Conservation (phyloP, 768 basidiomycete genomes). For the Xerocomus spinulosus region DNA sequence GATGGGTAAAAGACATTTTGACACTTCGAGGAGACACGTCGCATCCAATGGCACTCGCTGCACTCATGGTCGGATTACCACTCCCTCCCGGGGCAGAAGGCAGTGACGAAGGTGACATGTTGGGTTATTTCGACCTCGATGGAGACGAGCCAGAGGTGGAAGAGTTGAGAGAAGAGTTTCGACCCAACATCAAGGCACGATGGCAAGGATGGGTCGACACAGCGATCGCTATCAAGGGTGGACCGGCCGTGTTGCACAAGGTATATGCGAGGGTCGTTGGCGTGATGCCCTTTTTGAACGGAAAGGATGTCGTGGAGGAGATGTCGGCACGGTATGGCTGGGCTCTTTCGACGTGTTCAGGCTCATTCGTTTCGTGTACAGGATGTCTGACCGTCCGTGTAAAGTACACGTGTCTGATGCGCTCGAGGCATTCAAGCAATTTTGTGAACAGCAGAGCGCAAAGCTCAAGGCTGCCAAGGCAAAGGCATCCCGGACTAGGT, state of each 20-base stretch:
- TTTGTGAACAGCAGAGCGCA: slow-evolving; percentile 45
- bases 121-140: slow-evolving; percentile 50
- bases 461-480: slow-evolving; percentile 30
- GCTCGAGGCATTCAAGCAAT: slow-evolving; percentile 42
- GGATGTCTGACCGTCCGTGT: slow-evolving; percentile 51
- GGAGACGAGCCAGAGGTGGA: slow-evolving; percentile 52
- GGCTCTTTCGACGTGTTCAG: neutral
- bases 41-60: slow-evolving; percentile 58
- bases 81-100: slow-evolving; percentile 35
- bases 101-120: slow-evolving; percentile 42
- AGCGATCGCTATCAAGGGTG: slow-evolving; percentile 37
- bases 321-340: slow-evolving; percentile 48
- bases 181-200: slow-evolving; percentile 51
- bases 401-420: slow-evolving; percentile 51
- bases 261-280: slow-evolving; percentile 43
- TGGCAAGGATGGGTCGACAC: slow-evolving; percentile 55
- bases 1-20: slow-evolving; percentile 48
- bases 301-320: slow-evolving; percentile 48
- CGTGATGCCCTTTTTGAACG: slow-evolving; percentile 55
- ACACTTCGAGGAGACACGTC: slow-evolving; percentile 36
- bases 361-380: slow-evolving; percentile 19
- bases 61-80: slow-evolving; percentile 58
- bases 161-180: slow-evolving; percentile 56
- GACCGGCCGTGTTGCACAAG: slow-evolving; percentile 32
- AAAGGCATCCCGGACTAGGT: slow-evolving; percentile 10